Percentiles rank a stretch among this genome's conserved stretches.
phyloP scores from a whole-genome alignment of 306 rosid genomes.

The Styphnolobium japonicum region DNA sequence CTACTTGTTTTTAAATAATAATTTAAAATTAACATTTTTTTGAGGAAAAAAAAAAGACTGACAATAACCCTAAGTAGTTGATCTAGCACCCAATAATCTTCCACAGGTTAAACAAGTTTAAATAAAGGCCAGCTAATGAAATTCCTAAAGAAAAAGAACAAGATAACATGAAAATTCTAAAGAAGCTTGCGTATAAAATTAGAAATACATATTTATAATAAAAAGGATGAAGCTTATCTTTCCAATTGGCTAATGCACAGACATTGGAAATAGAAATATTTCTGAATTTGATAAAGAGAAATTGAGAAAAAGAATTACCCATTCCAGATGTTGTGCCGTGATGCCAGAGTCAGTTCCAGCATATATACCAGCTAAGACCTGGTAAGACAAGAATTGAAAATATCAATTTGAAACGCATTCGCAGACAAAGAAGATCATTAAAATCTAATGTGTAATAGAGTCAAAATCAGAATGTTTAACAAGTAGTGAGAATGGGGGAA shows the following conservation, averaged over 20 bases:
- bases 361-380: constrained; percentile 93
- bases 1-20: neutral
- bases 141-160: neutral
- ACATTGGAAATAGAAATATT: neutral
- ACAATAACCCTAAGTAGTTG: neutral
- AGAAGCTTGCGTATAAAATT: neutral
- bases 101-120: neutral
- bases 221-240: neutral
- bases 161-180: neutral
- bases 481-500: neutral
- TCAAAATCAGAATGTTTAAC: neutral
- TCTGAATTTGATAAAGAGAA: neutral
- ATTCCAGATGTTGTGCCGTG: constrained; percentile 93
- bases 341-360: constrained; percentile 79
- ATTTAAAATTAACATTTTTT: neutral
- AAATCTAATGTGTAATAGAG: neutral
- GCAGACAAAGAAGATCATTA: neutral
- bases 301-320: constrained; percentile 62
- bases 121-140: constrained; percentile 8
- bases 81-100: neutral
- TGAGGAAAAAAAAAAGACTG: neutral
- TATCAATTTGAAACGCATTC: neutral
- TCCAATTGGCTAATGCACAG: neutral
- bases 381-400: constrained; percentile 15
- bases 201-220: neutral